phyloP scores from a whole-genome alignment of 2,329 filamentous ascomycete species.

The Aspergillus piperis region DNA sequence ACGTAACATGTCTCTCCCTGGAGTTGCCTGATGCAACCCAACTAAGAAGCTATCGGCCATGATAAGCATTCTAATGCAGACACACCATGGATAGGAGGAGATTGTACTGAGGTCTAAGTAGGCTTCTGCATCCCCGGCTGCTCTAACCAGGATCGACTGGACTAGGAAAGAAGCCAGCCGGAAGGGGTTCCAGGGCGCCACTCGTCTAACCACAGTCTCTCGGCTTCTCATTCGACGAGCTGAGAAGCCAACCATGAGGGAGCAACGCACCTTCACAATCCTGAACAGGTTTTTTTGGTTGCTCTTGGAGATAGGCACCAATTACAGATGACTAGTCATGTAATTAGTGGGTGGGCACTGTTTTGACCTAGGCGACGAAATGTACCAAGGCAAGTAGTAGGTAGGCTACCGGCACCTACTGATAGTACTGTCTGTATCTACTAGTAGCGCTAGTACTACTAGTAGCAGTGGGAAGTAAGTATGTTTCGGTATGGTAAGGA shows the following conservation, averaged over 20 bases:
- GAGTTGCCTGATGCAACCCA: constrained; percentile 8
- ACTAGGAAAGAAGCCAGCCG: constrained; percentile 11
- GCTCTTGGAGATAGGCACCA: neutral
- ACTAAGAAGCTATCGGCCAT: neutral
- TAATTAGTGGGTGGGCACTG: neutral
- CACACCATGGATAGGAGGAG: neutral
- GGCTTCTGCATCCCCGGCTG: constrained; percentile 19
- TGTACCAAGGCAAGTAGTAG: neutral
- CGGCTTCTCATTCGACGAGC: constrained; percentile 5
- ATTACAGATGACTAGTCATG: neutral
- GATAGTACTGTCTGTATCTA: no score
- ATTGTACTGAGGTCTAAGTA: constrained; percentile 13
- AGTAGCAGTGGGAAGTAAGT: neutral
- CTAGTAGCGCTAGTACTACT: neutral
- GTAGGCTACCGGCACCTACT: neutral
- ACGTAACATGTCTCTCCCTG: constrained; percentile 9
- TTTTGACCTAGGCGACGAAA: neutral
- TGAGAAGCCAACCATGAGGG: neutral
- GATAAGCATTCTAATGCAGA: neutral
- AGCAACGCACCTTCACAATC: neutral
- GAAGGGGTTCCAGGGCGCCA: constrained; percentile 4
- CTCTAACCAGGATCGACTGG: constrained; percentile 19
- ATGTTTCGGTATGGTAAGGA: neutral
- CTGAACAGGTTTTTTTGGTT: constrained; percentile 7
- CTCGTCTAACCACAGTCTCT: constrained; percentile 4